phyloP scores from a whole-genome alignment of 148 eudicot species.

The Rhododendron kiyosumense region DNA sequence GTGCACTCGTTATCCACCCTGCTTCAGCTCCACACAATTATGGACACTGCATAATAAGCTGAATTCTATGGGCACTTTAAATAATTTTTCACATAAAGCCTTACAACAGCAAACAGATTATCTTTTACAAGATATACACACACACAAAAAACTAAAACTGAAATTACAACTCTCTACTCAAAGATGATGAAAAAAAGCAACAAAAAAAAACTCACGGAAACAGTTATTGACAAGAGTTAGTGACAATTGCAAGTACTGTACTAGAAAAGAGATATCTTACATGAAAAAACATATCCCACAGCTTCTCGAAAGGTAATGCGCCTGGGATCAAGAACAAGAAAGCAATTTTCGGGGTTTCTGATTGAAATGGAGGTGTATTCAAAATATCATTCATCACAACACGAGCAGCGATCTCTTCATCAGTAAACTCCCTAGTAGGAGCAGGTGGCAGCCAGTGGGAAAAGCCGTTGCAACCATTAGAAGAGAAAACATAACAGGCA shows the following conservation, averaged over 20 bases:
- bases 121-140: not conserved
- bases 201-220: not conserved
- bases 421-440: conserved; percentile 47
- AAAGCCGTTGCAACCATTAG: conserved; percentile 54
- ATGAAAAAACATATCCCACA: conserved; percentile 67
- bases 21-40: not conserved
- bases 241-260: not conserved
- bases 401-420: conserved; percentile 55
- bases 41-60: not conserved
- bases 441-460: conserved; percentile 53
- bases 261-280: conserved; percentile 30
- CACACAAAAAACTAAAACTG: not conserved
- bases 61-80: not conserved
- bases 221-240: not conserved
- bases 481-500: conserved; percentile 57
- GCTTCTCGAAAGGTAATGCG: conserved; percentile 60
- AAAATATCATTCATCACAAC: conserved; percentile 51
- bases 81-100: not conserved
- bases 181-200: not conserved
- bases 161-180: not conserved
- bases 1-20: not conserved
- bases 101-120: not conserved
- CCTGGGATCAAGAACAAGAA: conserved; percentile 73
- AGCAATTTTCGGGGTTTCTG: conserved; percentile 58
- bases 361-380: conserved; percentile 27